phyloP scores from a whole-genome alignment of 441 rosid species.

The Mallotus japonicus region DNA sequence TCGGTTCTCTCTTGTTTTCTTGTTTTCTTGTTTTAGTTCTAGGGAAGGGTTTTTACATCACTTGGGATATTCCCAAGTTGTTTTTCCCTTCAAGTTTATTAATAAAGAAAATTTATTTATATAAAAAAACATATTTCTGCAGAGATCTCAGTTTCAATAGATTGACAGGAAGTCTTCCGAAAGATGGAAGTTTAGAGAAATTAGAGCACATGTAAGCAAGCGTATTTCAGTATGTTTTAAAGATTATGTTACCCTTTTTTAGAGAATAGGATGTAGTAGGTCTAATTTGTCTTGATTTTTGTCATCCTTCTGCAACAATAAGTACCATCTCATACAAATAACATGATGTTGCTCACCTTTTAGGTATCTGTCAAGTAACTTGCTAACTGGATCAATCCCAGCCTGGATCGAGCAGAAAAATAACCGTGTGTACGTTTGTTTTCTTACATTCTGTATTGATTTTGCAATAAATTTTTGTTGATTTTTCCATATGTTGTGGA shows the following conservation, averaged over 20 bases:
- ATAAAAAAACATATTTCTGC: neutral
- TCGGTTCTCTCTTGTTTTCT: too few species aligned
- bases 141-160: slow-evolving; percentile 51
- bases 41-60: too few species aligned
- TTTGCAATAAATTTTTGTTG: neutral
- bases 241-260: too few species aligned
- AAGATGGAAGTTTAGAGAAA: slow-evolving; percentile 19
- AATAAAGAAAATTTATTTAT: too few species aligned
- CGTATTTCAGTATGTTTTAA: too few species aligned
- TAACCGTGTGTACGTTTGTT: slow-evolving; percentile 25
- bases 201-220: slow-evolving; percentile 32
- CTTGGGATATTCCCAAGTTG: too few species aligned
- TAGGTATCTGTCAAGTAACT: slow-evolving; percentile 36
- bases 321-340: neutral
- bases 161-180: slow-evolving; percentile 31
- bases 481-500: too few species aligned
- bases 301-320: too few species aligned
- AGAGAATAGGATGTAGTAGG: too few species aligned
- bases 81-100: too few species aligned
- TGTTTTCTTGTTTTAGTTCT: too few species aligned
- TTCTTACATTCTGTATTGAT: neutral
- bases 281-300: too few species aligned
- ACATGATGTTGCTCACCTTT: slow-evolving; percentile 8
- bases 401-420: slow-evolving; percentile 20
- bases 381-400: slow-evolving; percentile 23